Percentiles rank a stretch among this genome's conserved stretches.
Conservation (phyloP, 1,139 yeast species). For the Saccharomyces hybrid region DNA sequence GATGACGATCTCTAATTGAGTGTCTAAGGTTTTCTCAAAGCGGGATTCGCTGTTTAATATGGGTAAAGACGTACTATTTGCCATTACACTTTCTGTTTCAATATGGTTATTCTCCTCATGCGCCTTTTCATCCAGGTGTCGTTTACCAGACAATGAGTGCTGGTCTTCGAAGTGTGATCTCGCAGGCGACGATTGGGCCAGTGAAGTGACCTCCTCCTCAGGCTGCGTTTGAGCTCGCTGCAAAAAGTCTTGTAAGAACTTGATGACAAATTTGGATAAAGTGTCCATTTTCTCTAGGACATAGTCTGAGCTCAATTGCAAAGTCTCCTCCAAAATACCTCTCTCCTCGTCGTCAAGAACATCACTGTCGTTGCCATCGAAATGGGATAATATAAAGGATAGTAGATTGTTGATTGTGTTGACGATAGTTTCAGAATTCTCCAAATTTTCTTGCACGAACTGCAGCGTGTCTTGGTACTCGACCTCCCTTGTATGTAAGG, state of each 20-base stretch:
- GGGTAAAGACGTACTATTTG: background rate
- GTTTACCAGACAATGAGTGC: background rate
- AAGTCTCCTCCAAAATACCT: conserved; percentile 27
- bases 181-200: background rate
- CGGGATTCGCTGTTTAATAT: background rate
- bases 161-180: background rate
- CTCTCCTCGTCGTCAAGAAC: conserved; percentile 27
- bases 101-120: background rate
- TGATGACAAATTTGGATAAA: conserved; percentile 23
- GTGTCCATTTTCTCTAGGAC: conserved; percentile 32
- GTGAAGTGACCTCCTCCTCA: background rate
- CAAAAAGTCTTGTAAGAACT: conserved; percentile 11
- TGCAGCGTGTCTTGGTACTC: conserved; percentile 29
- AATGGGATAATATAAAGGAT: conserved; percentile 13
- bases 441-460: conserved; percentile 27
- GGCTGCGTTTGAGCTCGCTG: background rate
- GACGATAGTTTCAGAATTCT: conserved; percentile 30
- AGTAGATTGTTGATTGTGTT: conserved; percentile 28
- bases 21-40: conserved; percentile 12
- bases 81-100: background rate
- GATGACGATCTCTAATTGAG: conserved; percentile 24
- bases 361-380: conserved; percentile 6
- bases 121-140: background rate
- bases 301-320: conserved; percentile 26
- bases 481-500: conserved; percentile 21